A percentile compares a stretch with the other conserved stretches of the same genome.
These are phyloP conservation scores for Teunomyces tritomae DNA, from an alignment of 805 yeast genomes.

Conservation along the genomic window DNA sequence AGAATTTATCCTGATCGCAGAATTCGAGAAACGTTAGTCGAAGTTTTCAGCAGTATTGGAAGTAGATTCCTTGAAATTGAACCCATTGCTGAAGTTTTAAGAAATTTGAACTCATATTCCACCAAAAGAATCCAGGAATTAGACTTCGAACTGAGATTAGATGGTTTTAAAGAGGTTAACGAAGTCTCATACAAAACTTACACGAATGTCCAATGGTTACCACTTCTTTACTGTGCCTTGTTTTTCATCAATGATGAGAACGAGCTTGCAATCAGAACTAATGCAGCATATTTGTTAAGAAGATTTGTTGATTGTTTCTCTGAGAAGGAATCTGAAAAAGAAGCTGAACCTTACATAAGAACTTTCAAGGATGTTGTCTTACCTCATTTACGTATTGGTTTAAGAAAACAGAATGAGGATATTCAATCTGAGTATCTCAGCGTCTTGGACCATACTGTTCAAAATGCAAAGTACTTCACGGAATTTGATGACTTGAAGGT, in stretches of 20 bases:
- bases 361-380: slow-evolving; percentile 54
- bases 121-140: slow-evolving; percentile 61
- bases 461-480: slow-evolving; percentile 37
- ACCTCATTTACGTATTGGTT: slow-evolving; percentile 65
- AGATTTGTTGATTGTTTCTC: slow-evolving; percentile 62
- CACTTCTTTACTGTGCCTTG: slow-evolving; percentile 65
- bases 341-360: slow-evolving; percentile 27
- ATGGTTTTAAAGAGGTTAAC: slow-evolving; percentile 63
- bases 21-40: slow-evolving; percentile 61
- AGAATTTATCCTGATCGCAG: slow-evolving; percentile 55
- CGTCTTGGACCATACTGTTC: slow-evolving; percentile 63
- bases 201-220: slow-evolving; percentile 68
- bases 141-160: slow-evolving; percentile 73
- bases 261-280: slow-evolving; percentile 77
- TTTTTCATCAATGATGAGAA: slow-evolving; percentile 72
- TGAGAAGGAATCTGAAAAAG: slow-evolving; percentile 17
- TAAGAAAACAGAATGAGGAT: slow-evolving; percentile 56
- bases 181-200: slow-evolving; percentile 49
- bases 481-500: slow-evolving; percentile 67
- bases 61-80: slow-evolving; percentile 39
- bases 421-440: slow-evolving; percentile 71
- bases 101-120: slow-evolving; percentile 70
- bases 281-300: slow-evolving; percentile 62
- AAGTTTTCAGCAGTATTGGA: slow-evolving; percentile 60
- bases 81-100: slow-evolving; percentile 49